phyloP scores from a whole-genome alignment of 495 filamentous ascomycete species.

The Bacidia gigantensis region DNA sequence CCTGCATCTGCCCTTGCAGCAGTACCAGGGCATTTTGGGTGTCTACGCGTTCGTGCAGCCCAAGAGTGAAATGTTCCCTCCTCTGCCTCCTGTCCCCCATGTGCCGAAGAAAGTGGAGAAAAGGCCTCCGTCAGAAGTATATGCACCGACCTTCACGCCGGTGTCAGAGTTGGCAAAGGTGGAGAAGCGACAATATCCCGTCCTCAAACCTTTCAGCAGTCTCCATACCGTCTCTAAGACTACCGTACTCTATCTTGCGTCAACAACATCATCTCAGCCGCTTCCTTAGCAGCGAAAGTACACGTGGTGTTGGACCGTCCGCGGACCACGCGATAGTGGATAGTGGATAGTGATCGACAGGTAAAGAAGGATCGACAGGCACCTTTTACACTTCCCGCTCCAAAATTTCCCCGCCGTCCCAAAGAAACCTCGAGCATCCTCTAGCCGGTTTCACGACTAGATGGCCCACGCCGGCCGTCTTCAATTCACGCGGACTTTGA shows the following conservation, averaged over 20 bases:
- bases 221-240: background rate
- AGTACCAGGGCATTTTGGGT: too few relatives aligned
- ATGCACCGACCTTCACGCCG: background rate
- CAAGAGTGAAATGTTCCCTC: background rate
- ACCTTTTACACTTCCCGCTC: background rate
- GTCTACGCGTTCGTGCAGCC: too few relatives aligned
- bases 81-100: too few relatives aligned
- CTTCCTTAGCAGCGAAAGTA: background rate
- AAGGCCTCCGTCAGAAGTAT: background rate
- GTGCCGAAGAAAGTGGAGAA: background rate
- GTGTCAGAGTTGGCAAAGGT: background rate
- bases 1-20: too few relatives aligned
- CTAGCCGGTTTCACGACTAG: background rate
- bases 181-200: background rate
- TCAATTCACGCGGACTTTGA: background rate
- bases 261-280: background rate
- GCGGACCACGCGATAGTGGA: background rate
- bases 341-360: background rate
- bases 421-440: background rate
- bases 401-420: background rate
- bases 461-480: background rate
- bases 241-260: background rate
- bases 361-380: background rate
- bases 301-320: conserved; percentile 1
- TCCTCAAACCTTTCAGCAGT: background rate